Evolutionary conservation across 2,329 filamentous ascomycete genomes (phyloP), one percentile per base, ranked within the genome.

Genomic region (Fusarium fracticaudum): DNA sequence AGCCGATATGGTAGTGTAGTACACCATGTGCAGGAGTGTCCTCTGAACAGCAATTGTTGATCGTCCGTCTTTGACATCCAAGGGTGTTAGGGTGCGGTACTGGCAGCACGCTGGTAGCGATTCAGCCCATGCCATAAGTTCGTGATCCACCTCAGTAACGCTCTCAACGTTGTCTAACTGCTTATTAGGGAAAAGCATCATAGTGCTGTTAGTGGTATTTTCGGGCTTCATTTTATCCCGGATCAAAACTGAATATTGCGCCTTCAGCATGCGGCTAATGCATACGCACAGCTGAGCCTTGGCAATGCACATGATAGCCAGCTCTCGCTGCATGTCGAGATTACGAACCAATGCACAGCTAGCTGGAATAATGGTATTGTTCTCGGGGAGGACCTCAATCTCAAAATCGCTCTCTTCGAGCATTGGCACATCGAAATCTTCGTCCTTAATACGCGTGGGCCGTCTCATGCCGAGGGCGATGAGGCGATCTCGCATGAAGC

Each of bases 371-470:
- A 92, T 88, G 20, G 89, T 88, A 70, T 94, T 90, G 55, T 90
- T 89, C 17, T 93, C 90, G 3, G 93, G 86, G 18, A 96, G 87
- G 2, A 89, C 81, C 51, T 89, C 87, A 73, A 94, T 91, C 78
- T 98, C 94, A 79, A 98, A 98, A 80, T 98, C 96, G 74, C 90
- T 87, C 76, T 96, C 86, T 20, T 90, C 91, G 58, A 98, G 87
- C 94, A 98, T 96, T 2, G 95, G 94, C 37, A 98, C 95, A 79
- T 98, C 94, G 80, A 94, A 98, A 81, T 98, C 95, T 78, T 96
- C 94, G 69, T 95, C 92, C 86, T 97, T 97, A 83, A 98, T 97
- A 60, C 95, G 89, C 44, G 95, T 98, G 9, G 95, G 95, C 61
- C 96, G 91, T 64, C 96, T 91, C 95, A 98, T 98, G 64, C 96